A percentile compares a stretch with the other conserved stretches of the same genome.
Evolutionary conservation across 805 yeast species (phyloP).

Genomic region (Scheffersomyces lignosus): DNA sequence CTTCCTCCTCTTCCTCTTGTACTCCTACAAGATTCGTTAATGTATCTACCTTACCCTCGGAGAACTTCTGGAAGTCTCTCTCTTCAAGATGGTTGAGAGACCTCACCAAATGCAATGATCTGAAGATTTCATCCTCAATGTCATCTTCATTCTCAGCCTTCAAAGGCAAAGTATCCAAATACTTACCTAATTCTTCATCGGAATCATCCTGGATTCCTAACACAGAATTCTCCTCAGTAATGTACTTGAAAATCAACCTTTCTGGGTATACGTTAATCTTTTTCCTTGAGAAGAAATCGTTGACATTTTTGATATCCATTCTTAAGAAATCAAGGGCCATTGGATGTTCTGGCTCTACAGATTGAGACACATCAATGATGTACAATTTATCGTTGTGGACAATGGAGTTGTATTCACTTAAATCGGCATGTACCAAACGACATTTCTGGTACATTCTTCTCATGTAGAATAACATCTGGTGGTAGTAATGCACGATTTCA

Average conservation of each 20-base stretch:
- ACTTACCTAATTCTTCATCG: constrained; percentile 39
- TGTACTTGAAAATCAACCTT: constrained; percentile 74
- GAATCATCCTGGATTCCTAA: constrained; percentile 40
- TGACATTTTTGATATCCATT: constrained; percentile 96
- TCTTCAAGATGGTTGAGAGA: constrained; percentile 85
- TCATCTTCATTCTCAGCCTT: constrained; percentile 60
- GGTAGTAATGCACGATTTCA: constrained; percentile 66
- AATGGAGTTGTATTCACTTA: constrained; percentile 90
- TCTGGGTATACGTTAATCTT: constrained; percentile 81
- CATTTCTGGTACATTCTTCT: constrained; percentile 85
- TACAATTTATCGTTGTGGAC: constrained; percentile 77
- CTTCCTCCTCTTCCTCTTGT: constrained; percentile 20
- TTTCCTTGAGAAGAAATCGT: constrained; percentile 74
- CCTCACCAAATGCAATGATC: constrained; percentile 75
- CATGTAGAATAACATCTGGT: constrained; percentile 80
- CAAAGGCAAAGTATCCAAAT: constrained; percentile 54
- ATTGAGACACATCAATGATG: constrained; percentile 94
- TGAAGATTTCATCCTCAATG: constrained; percentile 76
- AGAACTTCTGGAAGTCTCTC: constrained; percentile 78
- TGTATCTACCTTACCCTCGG: constrained; percentile 78
- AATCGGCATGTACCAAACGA: constrained; percentile 92
- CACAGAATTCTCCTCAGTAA: constrained; percentile 49
- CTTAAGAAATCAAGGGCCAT: constrained; percentile 92
- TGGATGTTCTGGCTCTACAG: constrained; percentile 97
- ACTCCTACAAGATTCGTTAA: constrained; percentile 59